Base-by-base conservation (phyloP, 202 grass and related monocot genomes). In the Brachypodium distachyon region DNA sequence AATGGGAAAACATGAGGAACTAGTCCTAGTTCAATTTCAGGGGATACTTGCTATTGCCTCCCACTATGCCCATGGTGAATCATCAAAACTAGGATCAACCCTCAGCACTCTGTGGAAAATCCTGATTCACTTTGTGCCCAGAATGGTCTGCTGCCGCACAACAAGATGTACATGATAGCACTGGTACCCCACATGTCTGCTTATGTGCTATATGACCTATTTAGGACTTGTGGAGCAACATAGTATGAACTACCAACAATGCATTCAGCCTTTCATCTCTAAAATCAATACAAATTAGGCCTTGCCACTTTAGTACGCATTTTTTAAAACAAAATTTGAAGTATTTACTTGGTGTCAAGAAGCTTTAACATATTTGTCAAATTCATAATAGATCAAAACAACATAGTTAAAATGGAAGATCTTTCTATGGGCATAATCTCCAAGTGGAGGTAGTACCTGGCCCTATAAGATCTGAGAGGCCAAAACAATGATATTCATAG, bases 161-260 rank as follows among this genome's bases (percentile, higher is more conserved):
- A 55, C 70, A 99, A 94, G 61, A 99, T 99, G 80, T 93, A 99
- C 50, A 87, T 87, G 76, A 99, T 99, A 41, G 95, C 96, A 76
- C 96, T 92, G 70, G 93, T 78, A 77, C 96, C 95, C 96, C 96
- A 99, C 86, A 99, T 95, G 61, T 99, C 96, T 57, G 96, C 96
- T 82, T 99, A 91, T 21, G 85, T 95, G 70, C 89, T 92, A 77
- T 99, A 99, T 61, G 96, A 92, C 76, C 96, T 90, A 80, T 99
- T 87, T 61, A 99, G 76, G 19, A 99, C 96, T 86, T 99, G 92
- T 73, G 96, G 96, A 47, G 96, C 96, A 76, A 99, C 91, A 85
- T 98, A 98, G 72, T 95, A 98, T 37, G 95, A 91, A 72, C 95
- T 98, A 36, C 95, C 95, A 82, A 99, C 96, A 87, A 99, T 99